Evolutionary conservation across 805 yeast genomes (phyloP).

Genomic region (Suhomyces xylopsoci): DNA sequence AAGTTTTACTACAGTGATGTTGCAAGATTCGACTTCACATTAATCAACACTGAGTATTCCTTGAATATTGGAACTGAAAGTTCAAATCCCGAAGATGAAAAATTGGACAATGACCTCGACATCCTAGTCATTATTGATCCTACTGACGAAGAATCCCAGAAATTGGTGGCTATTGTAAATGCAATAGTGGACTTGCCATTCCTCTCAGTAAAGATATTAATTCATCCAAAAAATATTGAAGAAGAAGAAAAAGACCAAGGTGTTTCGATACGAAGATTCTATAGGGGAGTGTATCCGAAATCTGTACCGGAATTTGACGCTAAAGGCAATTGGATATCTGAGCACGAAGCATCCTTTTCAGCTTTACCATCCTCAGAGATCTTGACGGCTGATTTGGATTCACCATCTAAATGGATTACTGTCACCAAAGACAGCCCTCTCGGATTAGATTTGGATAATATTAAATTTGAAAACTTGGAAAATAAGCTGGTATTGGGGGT

Average conservation of each 20-base stretch:
- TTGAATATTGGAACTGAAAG: constrained; percentile 20
- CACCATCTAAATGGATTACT: constrained; percentile 68
- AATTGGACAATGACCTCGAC: constrained; percentile 42
- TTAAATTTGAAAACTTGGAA: constrained; percentile 42
- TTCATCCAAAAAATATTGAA: constrained; percentile 53
- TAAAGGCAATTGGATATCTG: constrained; percentile 18
- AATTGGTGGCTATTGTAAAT: constrained; percentile 44
- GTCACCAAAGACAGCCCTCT: constrained; percentile 43
- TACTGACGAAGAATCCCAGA: constrained; percentile 64
- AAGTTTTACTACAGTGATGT: constrained; percentile 39
- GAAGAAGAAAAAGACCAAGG: constrained; percentile 18
- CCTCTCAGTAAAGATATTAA: constrained; percentile 49
- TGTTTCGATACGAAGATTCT: constrained; percentile 57
- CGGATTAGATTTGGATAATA: constrained; percentile 58
- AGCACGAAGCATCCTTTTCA: constrained; percentile 33
- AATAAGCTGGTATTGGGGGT: constrained; percentile 38
- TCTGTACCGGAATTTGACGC: constrained; percentile 28
- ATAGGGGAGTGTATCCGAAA: constrained; percentile 42
- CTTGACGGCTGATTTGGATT: constrained; percentile 55
- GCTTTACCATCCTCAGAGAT: constrained; percentile 49
- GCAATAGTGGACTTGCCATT: constrained; percentile 44
- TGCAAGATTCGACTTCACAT: constrained; percentile 46
- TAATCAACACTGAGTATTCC: constrained; percentile 26
- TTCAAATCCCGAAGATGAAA: not conserved
- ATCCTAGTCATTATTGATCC: constrained; percentile 70